Evolutionary conservation across 345 rosid species (phyloP), one percentile per base, ranked within the genome.

Genomic region (sweet orange (Citrus sinensis)): DNA sequence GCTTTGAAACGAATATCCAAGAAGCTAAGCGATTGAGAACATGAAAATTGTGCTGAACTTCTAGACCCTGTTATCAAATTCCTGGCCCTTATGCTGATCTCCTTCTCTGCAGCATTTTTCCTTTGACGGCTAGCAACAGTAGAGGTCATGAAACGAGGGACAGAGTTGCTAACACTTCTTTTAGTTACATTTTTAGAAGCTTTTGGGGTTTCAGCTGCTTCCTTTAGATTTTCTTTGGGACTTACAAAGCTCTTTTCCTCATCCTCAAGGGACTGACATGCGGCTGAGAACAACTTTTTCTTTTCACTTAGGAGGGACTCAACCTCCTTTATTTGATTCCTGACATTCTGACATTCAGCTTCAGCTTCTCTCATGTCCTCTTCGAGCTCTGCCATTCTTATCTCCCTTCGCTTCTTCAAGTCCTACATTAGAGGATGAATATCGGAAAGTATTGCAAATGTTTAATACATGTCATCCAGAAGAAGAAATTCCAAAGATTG

Each of bases 121-220:
- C 98, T 93, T 63, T 88, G 91, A 29, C 97, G 92, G 82, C 98
- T 95, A n/a, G 98, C 92, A 5, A 64, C 97, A 10, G 98, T 95
- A 5, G 98, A 87, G 20, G 87, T 79, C 98, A 95, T 95, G 86
- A 93, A 95, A 61, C 94, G 89, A 34, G 98, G 98, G 32, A 83
- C 67, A 61, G 79, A 79, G 39, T 84, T 78, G 10, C 68, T 68
- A 62, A 27, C 67, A 19, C 24, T 82, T 79, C 80, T 76, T 81
- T 84, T 87, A 1, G 71, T 75, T 49, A 74, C 65, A 70, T 82
- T 86, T n/a, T 82, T 85, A 58, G 85, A 70, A 71, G 82, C 29
- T 76, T 20, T 79, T 7, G 87, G 86, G 24, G 88, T 84, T 63
- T 10, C 62, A 55, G 69, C 58, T 3, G 70, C 82, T 77, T 88